Evolutionary conservation across 495 filamentous ascomycete genomes (phyloP).

Genomic region (Margaritispora aquatica): DNA sequence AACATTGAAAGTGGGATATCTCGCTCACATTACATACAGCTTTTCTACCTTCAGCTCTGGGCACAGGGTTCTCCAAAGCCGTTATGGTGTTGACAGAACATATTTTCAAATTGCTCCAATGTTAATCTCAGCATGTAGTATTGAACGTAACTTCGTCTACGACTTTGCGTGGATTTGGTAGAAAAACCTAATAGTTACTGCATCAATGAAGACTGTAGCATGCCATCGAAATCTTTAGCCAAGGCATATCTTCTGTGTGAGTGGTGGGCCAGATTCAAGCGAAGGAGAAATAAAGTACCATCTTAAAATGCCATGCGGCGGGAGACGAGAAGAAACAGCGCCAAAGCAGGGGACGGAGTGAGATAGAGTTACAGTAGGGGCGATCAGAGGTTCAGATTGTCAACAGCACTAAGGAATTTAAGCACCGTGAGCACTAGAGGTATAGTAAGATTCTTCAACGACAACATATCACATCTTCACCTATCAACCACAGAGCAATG

Average conservation of each 20-base stretch:
- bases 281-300: slow-evolving; percentile 17
- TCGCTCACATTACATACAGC: too few species aligned
- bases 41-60: too few species aligned
- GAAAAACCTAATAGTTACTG: too few species aligned
- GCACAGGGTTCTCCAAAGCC: too few species aligned
- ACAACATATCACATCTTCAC: background rate
- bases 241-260: too few species aligned
- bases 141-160: too few species aligned
- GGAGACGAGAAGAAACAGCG: background rate
- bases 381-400: slow-evolving; percentile 2
- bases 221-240: too few species aligned
- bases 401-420: background rate
- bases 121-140: too few species aligned
- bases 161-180: too few species aligned
- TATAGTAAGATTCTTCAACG: background rate
- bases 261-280: background rate
- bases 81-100: too few species aligned
- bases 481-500: background rate
- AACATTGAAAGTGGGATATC: background rate
- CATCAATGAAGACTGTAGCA: too few species aligned
- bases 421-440: background rate
- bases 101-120: too few species aligned
- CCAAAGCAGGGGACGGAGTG: slow-evolving; percentile 4
- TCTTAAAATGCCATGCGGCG: slow-evolving; percentile 10
- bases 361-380: slow-evolving; percentile 7